phyloP scores from a whole-genome alignment of 257 asterid species.

The Gynochthodes officinalis region DNA sequence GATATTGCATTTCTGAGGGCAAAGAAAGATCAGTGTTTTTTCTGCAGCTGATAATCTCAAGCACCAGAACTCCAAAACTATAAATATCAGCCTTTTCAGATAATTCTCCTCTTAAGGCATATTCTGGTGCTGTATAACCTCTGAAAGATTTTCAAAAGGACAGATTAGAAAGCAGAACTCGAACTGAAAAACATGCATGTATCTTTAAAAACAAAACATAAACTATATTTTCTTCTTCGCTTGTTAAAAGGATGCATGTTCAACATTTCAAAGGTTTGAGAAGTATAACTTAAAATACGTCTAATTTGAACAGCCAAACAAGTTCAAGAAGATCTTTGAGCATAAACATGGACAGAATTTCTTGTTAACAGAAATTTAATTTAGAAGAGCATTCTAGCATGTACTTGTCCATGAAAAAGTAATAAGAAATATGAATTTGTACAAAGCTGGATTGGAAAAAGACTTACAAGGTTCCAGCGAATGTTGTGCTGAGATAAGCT shows the following conservation, averaged over 20 bases:
- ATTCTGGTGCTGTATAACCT: slow-evolving; percentile 84
- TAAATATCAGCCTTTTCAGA: slow-evolving; percentile 76
- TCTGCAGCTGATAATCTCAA: slow-evolving; percentile 67
- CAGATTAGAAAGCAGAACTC: slow-evolving; percentile 5
- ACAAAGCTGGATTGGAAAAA: neutral
- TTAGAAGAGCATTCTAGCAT: neutral
- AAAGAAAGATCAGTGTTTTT: slow-evolving; percentile 59
- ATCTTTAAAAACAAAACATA: neutral
- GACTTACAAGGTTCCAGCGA: slow-evolving; percentile 85
- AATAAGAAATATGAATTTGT: neutral
- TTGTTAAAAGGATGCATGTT: neutral
- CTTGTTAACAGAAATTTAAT: neutral
- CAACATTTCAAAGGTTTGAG: neutral
- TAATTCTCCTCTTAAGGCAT: slow-evolving; percentile 71
- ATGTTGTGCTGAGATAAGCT: slow-evolving; percentile 79
- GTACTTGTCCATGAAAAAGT: neutral
- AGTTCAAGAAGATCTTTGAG: neutral
- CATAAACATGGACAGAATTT: neutral
- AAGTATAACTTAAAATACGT: too few relatives aligned
- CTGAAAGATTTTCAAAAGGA: slow-evolving; percentile 23
- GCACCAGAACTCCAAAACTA: slow-evolving; percentile 70
- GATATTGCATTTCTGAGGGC: slow-evolving; percentile 74
- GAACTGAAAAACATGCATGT: neutral
- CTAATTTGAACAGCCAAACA: too few relatives aligned
- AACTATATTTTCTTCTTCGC: neutral